phyloP scores from a whole-genome alignment of 2,329 filamentous ascomycete species.

The Epichloe baconii region DNA sequence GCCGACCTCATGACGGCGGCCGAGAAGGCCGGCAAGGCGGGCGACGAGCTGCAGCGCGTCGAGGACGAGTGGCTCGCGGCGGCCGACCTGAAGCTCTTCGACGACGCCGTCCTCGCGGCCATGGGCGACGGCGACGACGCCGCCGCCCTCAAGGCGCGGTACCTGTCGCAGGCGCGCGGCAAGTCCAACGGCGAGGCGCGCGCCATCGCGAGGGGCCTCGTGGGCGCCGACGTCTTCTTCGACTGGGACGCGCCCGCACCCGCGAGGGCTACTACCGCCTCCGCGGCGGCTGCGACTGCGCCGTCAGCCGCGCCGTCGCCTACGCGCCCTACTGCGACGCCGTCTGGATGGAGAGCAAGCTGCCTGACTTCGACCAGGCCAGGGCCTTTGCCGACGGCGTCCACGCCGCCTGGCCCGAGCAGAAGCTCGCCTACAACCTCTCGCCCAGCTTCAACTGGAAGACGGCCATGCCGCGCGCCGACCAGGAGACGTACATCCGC shows the following conservation, averaged over 20 bases:
- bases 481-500: slow-evolving; percentile 95
- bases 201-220: slow-evolving; percentile 62
- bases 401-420: slow-evolving; percentile 87
- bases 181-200: slow-evolving; percentile 78
- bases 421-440: slow-evolving; percentile 98
- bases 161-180: slow-evolving; percentile 55
- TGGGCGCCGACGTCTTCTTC: slow-evolving; percentile 74
- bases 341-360: slow-evolving; percentile 99
- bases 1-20: slow-evolving; percentile 84
- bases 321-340: slow-evolving; percentile 90
- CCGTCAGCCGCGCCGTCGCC: slow-evolving; percentile 77
- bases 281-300: slow-evolving; percentile 80
- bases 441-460: slow-evolving; percentile 99
- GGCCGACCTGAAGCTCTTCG: slow-evolving; percentile 76
- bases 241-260: slow-evolving; percentile 88
- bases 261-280: slow-evolving; percentile 93
- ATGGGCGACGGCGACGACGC: slow-evolving; percentile 59
- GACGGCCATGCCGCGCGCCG: slow-evolving; percentile 76
- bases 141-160: slow-evolving; percentile 47
- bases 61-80: slow-evolving; percentile 78
- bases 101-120: slow-evolving; percentile 73
- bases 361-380: slow-evolving; percentile 83
- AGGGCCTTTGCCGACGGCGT: slow-evolving; percentile 89
- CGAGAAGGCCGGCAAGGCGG: slow-evolving; percentile 68
- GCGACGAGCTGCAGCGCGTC: slow-evolving; percentile 71